These are phyloP conservation scores for Canna indica DNA, from an alignment of 176 grass and related monocot genomes.

Conservation along the genomic window DNA sequence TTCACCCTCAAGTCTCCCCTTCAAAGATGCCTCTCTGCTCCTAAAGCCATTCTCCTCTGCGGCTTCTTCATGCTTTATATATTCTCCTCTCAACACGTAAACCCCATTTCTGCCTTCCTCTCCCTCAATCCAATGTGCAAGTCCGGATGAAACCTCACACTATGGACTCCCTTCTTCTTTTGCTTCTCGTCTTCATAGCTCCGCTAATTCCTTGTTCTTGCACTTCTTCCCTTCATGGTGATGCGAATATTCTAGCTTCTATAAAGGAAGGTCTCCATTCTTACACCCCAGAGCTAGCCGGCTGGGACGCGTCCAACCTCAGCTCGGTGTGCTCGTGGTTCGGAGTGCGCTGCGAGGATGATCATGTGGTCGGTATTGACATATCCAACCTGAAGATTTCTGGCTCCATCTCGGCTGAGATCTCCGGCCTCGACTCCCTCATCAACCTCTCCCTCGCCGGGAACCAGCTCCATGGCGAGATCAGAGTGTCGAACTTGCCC, in stretches of 20 bases:
- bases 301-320: slow-evolving; percentile 39
- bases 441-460: slow-evolving; percentile 53
- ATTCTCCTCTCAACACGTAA: slow-evolving; percentile 6
- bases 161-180: slow-evolving; percentile 5
- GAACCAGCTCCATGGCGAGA: slow-evolving; percentile 49
- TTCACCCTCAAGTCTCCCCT: slow-evolving; percentile 55
- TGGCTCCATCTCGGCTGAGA: slow-evolving; percentile 12
- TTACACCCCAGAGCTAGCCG: slow-evolving; percentile 24
- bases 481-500: slow-evolving; percentile 30
- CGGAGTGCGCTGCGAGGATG: slow-evolving; percentile 49
- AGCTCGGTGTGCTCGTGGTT: slow-evolving; percentile 67
- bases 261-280: slow-evolving; percentile 40
- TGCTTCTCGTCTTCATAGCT: slow-evolving; percentile 8
- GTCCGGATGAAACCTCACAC: not conserved
- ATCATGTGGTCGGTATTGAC: slow-evolving; percentile 48
- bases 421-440: slow-evolving; percentile 43
- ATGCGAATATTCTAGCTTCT: slow-evolving; percentile 42
- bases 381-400: slow-evolving; percentile 72
- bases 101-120: slow-evolving; percentile 3
- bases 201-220: not conserved
- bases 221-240: slow-evolving; percentile 32
- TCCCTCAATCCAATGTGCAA: slow-evolving; percentile 1
- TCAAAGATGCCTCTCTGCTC: slow-evolving; percentile 8
- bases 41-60: slow-evolving; percentile 48
- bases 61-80: slow-evolving; percentile 59